A percentile compares a stretch with the other conserved stretches of the same genome.
Conservation (phyloP, 2,329 filamentous ascomycete genomes). For the Verticillium zaregamsianum region DNA sequence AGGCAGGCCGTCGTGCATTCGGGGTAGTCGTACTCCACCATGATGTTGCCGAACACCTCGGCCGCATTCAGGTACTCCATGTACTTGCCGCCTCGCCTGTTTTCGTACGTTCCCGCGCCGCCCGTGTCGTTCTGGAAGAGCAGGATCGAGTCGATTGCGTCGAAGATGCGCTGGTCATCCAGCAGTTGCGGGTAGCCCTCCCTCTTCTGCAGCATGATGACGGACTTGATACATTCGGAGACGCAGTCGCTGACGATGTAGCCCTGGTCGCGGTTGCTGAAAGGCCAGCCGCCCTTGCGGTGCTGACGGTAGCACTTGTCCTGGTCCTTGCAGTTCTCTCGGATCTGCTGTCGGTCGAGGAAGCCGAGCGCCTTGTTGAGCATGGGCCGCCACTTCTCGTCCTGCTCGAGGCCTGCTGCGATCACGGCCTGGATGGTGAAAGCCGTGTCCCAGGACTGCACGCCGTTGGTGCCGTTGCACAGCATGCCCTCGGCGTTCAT, state of each 20-base stretch:
- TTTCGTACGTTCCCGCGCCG: conserved; percentile 88
- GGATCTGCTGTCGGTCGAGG: conserved; percentile 86
- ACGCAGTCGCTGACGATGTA: conserved; percentile 96
- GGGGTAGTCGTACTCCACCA: conserved; percentile 98
- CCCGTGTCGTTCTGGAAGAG: conserved; percentile 86
- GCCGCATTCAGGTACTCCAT: conserved; percentile 90
- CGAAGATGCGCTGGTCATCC: conserved; percentile 72
- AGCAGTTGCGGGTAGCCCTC: conserved; percentile 71
- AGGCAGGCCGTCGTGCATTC: conserved; percentile 96
- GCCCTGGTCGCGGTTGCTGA: conserved; percentile 87
- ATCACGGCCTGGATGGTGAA: conserved; percentile 82
- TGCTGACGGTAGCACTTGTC: conserved; percentile 82
- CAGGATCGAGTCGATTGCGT: conserved; percentile 85
- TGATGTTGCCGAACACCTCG: conserved; percentile 94
- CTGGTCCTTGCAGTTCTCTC: conserved; percentile 74
- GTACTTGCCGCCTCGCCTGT: conserved; percentile 69
- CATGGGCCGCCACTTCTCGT: conserved; percentile 78
- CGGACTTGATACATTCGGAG: conserved; percentile 82
- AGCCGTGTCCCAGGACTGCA: conserved; percentile 94
- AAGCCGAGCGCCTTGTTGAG: conserved; percentile 78
- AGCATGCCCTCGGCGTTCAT: conserved; percentile 90
- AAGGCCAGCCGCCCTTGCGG: conserved; percentile 92
- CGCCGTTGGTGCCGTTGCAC: conserved; percentile 95
- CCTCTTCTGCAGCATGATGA: conserved; percentile 77
- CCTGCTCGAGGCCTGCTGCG: conserved; percentile 72